Percentiles rank a stretch among this genome's conserved stretches.
Evolutionary conservation across 257 asterid species (phyloP).

Genomic region (Craterostigma plantagineum): DNA sequence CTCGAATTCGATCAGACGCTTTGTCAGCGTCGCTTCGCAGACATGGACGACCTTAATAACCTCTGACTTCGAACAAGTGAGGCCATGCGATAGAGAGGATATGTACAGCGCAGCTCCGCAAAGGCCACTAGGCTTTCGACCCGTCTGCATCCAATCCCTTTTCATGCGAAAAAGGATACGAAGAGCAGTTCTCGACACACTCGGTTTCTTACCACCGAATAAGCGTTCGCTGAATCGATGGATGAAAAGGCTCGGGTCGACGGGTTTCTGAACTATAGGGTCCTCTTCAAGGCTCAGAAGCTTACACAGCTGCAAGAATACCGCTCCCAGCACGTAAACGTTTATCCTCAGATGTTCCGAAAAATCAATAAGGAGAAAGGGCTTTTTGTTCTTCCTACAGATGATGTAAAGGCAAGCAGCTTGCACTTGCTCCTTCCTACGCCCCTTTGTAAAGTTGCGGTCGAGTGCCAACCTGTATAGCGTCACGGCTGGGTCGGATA

Average conservation of each 20-base stretch:
- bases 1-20: conserved; percentile 82
- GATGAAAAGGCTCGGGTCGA: conserved; percentile 88
- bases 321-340: conserved; percentile 83
- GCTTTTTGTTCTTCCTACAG: conserved; percentile 57
- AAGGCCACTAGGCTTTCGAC: conserved; percentile 90
- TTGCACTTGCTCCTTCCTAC: conserved; percentile 66
- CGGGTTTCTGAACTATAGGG: conserved; percentile 55
- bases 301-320: conserved; percentile 78
- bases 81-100: conserved; percentile 67
- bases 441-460: conserved; percentile 69
- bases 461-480: conserved; percentile 54
- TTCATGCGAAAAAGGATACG: conserved; percentile 67
- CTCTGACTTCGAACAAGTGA: conserved; percentile 43
- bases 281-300: conserved; percentile 50
- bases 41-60: conserved; percentile 63
- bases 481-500: conserved; percentile 22
- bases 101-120: conserved; percentile 90
- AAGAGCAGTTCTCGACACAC: conserved; percentile 27
- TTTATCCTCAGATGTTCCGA: conserved; percentile 64
- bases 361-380: conserved; percentile 75
- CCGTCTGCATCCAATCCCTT: conserved; percentile 97
- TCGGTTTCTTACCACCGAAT: conserved; percentile 21
- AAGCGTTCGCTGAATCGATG: conserved; percentile 62
- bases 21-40: conserved; percentile 73
- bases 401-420: conserved; percentile 80